Conservation (phyloP, 345 rosid species). For the Corchorus olitorius region DNA sequence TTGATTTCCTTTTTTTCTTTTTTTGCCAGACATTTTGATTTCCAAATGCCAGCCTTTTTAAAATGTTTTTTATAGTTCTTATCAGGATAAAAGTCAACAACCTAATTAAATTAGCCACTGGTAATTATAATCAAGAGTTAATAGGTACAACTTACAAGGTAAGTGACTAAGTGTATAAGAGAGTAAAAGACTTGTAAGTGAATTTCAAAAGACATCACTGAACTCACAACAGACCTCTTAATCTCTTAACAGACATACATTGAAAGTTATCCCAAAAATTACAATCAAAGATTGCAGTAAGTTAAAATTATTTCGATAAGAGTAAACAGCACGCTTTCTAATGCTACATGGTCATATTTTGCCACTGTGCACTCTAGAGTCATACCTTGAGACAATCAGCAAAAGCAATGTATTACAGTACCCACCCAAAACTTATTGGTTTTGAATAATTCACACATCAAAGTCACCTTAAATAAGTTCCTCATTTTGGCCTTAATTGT, state of each 20-base stretch:
- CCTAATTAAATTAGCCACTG: too few relatives aligned
- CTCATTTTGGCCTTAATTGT: not conserved
- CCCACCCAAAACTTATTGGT: not conserved
- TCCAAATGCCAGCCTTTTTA: too few relatives aligned
- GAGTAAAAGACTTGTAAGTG: too few relatives aligned
- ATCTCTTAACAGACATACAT: not conserved
- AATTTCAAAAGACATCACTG: too few relatives aligned
- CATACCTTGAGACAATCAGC: not conserved
- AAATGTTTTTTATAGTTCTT: too few relatives aligned
- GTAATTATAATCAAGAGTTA: too few relatives aligned
- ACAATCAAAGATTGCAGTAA: not conserved
- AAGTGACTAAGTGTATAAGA: too few relatives aligned
- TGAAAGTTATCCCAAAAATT: not conserved
- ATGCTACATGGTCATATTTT: not conserved
- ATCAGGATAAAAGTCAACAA: too few relatives aligned
- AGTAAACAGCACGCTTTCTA: not conserved
- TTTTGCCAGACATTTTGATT: too few relatives aligned
- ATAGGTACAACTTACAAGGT: too few relatives aligned
- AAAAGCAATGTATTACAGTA: not conserved
- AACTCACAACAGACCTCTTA: not conserved
- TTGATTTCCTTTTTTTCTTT: too few relatives aligned
- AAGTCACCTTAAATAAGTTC: slow-evolving; percentile 1
- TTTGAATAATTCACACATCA: not conserved
- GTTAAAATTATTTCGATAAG: not conserved
- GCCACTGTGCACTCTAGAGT: not conserved